Conservation (phyloP, 257 asterid genomes). For the Lycium barbarum region DNA sequence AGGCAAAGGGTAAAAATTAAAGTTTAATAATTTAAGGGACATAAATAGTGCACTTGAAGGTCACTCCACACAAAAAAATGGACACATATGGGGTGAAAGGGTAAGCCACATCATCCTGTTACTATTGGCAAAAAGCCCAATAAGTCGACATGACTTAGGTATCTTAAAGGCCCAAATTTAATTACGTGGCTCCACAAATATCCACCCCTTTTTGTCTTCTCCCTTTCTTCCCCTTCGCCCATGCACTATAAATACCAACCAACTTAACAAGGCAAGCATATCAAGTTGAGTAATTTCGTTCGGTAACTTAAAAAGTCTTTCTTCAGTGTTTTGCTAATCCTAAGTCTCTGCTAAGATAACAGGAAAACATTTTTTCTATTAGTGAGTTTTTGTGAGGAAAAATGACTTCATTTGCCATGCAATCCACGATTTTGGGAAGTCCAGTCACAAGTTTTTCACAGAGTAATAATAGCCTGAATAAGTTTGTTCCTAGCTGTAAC, state of each 20-base stretch:
- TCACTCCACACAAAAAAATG: no score
- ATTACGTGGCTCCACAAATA: constrained; percentile 42
- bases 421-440: constrained; percentile 36
- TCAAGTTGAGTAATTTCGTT: no score
- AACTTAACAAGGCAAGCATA: not conserved
- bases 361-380: no score
- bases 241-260: constrained; percentile 45
- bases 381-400: not conserved
- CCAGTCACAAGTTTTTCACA: constrained; percentile 21
- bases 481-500: constrained; percentile 26
- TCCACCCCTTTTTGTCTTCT: constrained; percentile 35
- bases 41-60: no score
- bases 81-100: not conserved
- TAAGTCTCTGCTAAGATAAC: no score
- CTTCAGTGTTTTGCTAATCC: no score
- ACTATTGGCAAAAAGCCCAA: not conserved
- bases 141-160: constrained; percentile 35
- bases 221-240: constrained; percentile 19
- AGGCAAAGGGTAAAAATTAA: no score
- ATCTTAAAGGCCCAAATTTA: constrained; percentile 16
- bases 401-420: constrained; percentile 39
- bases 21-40: no score
- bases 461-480: constrained; percentile 20
- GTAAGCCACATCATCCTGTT: constrained; percentile 4
- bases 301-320: not conserved